These are phyloP conservation scores for Wickerhamiella azyma DNA, from an alignment of 805 yeast genomes.

Conservation along the genomic window DNA sequence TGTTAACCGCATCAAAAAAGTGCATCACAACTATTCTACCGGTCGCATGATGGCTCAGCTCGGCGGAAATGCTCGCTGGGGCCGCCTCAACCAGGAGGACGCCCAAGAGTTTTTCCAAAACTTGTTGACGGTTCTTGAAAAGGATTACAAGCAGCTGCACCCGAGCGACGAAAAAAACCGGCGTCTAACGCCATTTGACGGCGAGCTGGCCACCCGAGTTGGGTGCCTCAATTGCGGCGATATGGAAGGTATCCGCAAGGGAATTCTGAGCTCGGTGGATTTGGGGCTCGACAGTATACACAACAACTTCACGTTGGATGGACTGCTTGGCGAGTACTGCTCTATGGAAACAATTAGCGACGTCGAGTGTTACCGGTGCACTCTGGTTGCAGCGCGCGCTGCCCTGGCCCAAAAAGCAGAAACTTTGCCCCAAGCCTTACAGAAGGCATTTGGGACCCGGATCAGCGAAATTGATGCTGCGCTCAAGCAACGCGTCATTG, in stretches of 20 bases:
- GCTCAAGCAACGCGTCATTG: constrained; percentile 51
- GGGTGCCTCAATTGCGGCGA: constrained; percentile 89
- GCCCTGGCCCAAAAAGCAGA: constrained; percentile 19
- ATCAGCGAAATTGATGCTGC: constrained; percentile 38
- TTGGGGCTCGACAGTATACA: constrained; percentile 18
- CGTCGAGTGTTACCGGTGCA: constrained; percentile 91
- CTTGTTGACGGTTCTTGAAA: constrained; percentile 23
- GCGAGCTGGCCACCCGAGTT: constrained; percentile 72
- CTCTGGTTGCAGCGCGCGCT: constrained; percentile 32
- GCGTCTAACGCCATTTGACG: constrained; percentile 82
- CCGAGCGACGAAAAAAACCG: constrained; percentile 21
- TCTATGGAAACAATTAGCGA: constrained; percentile 78
- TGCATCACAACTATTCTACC: constrained; percentile 22
- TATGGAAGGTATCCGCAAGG: constrained; percentile 78
- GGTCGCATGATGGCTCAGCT: constrained; percentile 16
- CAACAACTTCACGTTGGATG: constrained; percentile 14
- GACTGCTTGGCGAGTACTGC: constrained; percentile 23
- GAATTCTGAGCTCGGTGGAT: constrained; percentile 40
- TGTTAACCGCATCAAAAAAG: constrained; percentile 21
- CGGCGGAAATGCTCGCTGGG: constrained; percentile 38
- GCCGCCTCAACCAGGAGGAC: constrained; percentile 88
- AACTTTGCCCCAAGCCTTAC: constrained; percentile 4
- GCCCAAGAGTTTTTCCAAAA: constrained; percentile 91
- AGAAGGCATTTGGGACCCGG: constrained; percentile 30
- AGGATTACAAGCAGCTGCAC: constrained; percentile 17